Percentiles rank a stretch among this genome's conserved stretches.
Conservation (phyloP, 768 basidiomycete genomes). For the Hysterangium stoloniferum region DNA sequence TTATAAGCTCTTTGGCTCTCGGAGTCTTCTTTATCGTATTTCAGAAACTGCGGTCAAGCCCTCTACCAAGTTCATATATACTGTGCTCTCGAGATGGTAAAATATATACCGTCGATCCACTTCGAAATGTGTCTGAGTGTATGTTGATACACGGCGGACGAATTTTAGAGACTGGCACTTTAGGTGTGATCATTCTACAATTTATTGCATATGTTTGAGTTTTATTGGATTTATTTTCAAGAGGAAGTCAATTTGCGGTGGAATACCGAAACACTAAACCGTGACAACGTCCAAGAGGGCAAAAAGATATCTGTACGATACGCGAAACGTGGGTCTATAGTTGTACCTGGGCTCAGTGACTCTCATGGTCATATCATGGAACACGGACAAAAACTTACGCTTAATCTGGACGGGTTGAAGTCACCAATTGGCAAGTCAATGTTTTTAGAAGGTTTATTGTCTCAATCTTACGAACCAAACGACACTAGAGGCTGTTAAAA, state of each 20-base stretch:
- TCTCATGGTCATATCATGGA: conserved; percentile 73
- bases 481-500: conserved; percentile 2
- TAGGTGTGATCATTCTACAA: conserved; percentile 36
- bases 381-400: conserved; percentile 63
- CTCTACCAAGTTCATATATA: conserved; percentile 33
- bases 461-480: not conserved
- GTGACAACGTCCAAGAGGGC: not conserved
- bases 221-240: not conserved
- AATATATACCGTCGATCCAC: conserved; percentile 66
- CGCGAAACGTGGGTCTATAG: conserved; percentile 41
- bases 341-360: conserved; percentile 67
- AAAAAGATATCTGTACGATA: not conserved
- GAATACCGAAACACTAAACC: not conserved
- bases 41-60: not conserved
- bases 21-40: conserved; percentile 4
- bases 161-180: conserved; percentile 41
- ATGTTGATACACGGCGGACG: conserved; percentile 43
- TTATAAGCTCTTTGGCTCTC: conserved; percentile 3
- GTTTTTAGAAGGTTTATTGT: not conserved
- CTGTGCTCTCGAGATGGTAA: conserved; percentile 45
- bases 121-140: conserved; percentile 48
- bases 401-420: conserved; percentile 49
- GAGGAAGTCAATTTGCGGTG: conserved; percentile 6
- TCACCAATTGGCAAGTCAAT: conserved; percentile 48
- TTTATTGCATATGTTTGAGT: not conserved